Evolutionary conservation across 2,329 filamentous ascomycete genomes (phyloP).

Genomic region (Fusarium verrucosum): DNA sequence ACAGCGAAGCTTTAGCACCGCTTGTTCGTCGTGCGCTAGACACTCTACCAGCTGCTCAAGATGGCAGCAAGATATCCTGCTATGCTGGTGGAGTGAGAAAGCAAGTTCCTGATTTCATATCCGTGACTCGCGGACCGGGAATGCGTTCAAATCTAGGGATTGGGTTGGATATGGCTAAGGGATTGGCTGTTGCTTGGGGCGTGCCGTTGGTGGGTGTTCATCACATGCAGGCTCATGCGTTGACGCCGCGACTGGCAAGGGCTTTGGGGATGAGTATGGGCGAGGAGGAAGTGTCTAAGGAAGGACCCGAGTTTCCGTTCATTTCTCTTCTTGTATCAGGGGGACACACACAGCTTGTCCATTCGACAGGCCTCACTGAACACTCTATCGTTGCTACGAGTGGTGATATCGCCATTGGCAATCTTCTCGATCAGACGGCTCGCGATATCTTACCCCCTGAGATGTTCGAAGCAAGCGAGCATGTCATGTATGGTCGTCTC

Average conservation of each 20-base stretch:
- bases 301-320: conserved; percentile 77
- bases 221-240: conserved; percentile 96
- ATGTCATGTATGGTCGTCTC: conserved; percentile 81
- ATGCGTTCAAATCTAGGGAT: conserved; percentile 82
- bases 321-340: conserved; percentile 89
- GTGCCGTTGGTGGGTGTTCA: conserved; percentile 87
- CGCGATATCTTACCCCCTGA: conserved; percentile 75
- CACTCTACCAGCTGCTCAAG: conserved; percentile 54
- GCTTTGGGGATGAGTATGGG: conserved; percentile 60
- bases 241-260: conserved; percentile 81
- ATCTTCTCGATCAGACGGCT: conserved; percentile 88
- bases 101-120: conserved; percentile 79
- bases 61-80: conserved; percentile 8
- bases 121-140: conserved; percentile 88
- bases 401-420: conserved; percentile 86
- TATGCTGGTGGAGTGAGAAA: conserved; percentile 32
- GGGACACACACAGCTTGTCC: conserved; percentile 88
- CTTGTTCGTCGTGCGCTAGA: conserved; percentile 73
- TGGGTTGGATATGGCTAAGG: conserved; percentile 87
- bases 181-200: conserved; percentile 82
- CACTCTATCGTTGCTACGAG: conserved; percentile 80
- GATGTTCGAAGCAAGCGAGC: conserved; percentile 62
- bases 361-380: conserved; percentile 71
- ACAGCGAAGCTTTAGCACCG: conserved; percentile 74
- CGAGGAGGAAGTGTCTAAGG: neutral